A percentile compares a stretch with the other conserved stretches of the same genome.
phyloP scores from a whole-genome alignment of 768 basidiomycete genomes.

The Mycena indigotica region DNA sequence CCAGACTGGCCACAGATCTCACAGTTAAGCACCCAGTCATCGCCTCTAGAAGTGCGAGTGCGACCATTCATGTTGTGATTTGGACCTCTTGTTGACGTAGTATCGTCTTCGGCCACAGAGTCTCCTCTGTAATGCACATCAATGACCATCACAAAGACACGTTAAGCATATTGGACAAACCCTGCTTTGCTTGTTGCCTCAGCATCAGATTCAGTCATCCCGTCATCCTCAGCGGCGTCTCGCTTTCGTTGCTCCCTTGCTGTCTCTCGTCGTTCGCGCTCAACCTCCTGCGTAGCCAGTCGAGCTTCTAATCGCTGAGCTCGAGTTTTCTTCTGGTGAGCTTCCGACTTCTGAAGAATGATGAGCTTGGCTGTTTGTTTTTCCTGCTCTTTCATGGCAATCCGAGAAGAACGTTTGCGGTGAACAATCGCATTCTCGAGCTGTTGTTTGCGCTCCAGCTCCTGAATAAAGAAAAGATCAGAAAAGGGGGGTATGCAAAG shows the following conservation, averaged over 20 bases:
- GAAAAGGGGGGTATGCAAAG: constrained; percentile 8
- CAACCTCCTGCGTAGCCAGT: constrained; percentile 57
- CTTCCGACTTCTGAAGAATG: constrained; percentile 63
- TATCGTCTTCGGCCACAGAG: too few species aligned
- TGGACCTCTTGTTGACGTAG: too few species aligned
- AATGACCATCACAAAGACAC: too few species aligned
- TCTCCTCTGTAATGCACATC: too few species aligned
- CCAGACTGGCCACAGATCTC: constrained; percentile 80
- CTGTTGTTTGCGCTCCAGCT: constrained; percentile 60
- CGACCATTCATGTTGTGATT: constrained; percentile 41
- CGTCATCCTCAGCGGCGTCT: constrained; percentile 52
- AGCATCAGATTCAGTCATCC: too few species aligned
- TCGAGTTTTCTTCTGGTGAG: constrained; percentile 67
- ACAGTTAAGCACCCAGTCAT: constrained; percentile 86
- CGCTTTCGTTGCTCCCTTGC: constrained; percentile 57
- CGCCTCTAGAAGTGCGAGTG: constrained; percentile 55
- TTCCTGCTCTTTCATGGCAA: constrained; percentile 79
- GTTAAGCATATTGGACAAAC: too few species aligned
- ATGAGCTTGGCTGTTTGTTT: constrained; percentile 69
- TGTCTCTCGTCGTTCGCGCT: constrained; percentile 54
- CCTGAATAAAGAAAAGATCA: too few species aligned
- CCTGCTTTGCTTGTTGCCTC: too few species aligned
- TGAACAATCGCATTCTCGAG: constrained; percentile 77
- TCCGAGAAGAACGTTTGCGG: constrained; percentile 89
- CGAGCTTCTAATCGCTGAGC: constrained; percentile 60